phyloP scores from a whole-genome alignment of 495 filamentous ascomycete genomes.

The Ascodesmis nigricans region DNA sequence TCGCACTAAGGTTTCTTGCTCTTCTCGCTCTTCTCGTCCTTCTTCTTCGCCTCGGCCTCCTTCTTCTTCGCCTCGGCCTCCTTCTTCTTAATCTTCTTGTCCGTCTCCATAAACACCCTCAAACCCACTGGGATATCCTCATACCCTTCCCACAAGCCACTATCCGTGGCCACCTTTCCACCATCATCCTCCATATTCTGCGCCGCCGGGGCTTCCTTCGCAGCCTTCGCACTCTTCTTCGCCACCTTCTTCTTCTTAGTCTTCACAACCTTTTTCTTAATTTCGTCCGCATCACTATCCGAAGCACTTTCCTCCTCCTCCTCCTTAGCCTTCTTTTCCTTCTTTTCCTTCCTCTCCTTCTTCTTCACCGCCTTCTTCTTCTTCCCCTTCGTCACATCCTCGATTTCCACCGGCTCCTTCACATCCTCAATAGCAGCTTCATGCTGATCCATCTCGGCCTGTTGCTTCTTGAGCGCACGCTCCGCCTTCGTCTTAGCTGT shows the following conservation, averaged over 20 bases:
- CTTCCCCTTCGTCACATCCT: constrained; percentile 22
- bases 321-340: constrained; percentile 19
- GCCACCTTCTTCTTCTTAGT: constrained; percentile 1
- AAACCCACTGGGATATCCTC: constrained; percentile 61
- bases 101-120: constrained; percentile 87
- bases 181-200: constrained; percentile 63
- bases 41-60: too few relatives aligned
- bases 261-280: too few relatives aligned
- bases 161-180: constrained; percentile 44
- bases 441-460: constrained; percentile 4
- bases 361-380: too few relatives aligned
- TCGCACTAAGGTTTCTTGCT: too few relatives aligned
- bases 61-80: constrained; percentile 17
- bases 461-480: constrained; percentile 23
- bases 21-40: constrained; percentile 22
- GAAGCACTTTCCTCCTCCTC: constrained; percentile 18
- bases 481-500: constrained; percentile 34
- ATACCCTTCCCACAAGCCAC: constrained; percentile 31
- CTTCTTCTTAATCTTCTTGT: constrained; percentile 72
- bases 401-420: constrained; percentile 12
- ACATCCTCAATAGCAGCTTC: constrained; percentile 9
- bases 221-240: constrained; percentile 19
- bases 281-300: constrained; percentile 2
- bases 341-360: too few relatives aligned
- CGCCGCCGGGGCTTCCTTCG: too few relatives aligned